Base-by-base conservation (phyloP, 2,329 filamentous ascomycete genomes). In the Microdochium bolleyi region DNA sequence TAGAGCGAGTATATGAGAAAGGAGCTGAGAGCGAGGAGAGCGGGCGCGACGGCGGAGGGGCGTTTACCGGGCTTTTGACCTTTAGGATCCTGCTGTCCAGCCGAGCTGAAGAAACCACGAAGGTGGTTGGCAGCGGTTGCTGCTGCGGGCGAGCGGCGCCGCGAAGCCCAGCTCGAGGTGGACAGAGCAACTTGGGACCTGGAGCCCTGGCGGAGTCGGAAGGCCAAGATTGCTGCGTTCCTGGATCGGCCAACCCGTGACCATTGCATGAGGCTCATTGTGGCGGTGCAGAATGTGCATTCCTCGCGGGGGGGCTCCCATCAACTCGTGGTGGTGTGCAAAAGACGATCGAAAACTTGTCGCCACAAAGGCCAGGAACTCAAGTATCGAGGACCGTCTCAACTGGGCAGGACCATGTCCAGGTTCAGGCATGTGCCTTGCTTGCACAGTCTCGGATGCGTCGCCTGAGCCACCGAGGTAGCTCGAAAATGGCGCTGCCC, bases 1-100 rank as follows among this genome's bases (percentile, higher is more conserved):
- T 69, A 71, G 50, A 73, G 62, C 54, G 65, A 64, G 57, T 68
- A 69, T 52, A 70, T 63, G 61, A 73, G 65, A 58, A 70, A 62
- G 51, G 62, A 62, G 59, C 67, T 62, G 50, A 68, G 54, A 51
- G 64, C 51, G n/a, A 68, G 57, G 51, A 67, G 58, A 51, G 63
- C 59, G 52, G 67, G 58, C 44, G 63, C 55, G 53, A 64, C 58
- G 50, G 61, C 57, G 49, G 59, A 55, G 55, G 59, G 58, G 51
- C 61, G 49, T 62, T 61, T 64, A 64, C 62, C 62, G 41, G 50
- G 19, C 46, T 50, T 57, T 63, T 50, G 52, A 37, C 27, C 48
- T 37, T 55, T 54, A 49, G 41, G 3, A 11, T 54, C 55, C 32
- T 54, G 55, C 41, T 51, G 57, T 34, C 54, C 57, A 27, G 54